phyloP scores from a whole-genome alignment of 345 rosid genomes.

The Pelargonium nanum region DNA sequence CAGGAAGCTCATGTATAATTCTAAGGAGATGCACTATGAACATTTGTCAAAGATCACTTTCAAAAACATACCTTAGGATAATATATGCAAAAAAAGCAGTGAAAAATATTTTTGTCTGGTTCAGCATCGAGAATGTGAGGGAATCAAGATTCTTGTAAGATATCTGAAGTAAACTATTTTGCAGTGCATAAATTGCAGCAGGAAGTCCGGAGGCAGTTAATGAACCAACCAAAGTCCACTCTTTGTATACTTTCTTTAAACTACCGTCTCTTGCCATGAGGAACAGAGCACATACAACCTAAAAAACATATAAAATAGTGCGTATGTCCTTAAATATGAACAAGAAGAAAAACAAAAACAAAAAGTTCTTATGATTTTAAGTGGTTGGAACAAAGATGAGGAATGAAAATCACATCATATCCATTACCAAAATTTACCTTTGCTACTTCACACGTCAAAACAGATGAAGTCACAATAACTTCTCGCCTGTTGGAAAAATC shows the following conservation, averaged over 20 bases:
- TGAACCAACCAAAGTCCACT: conserved; percentile 86
- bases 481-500: conserved; percentile 41
- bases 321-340: background rate
- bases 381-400: background rate
- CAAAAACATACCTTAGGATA: conserved; percentile 52
- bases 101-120: conserved; percentile 91
- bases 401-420: background rate
- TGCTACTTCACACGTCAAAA: conserved; percentile 74
- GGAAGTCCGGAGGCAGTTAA: conserved; percentile 97
- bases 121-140: conserved; percentile 82
- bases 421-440: conserved; percentile 39
- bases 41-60: background rate
- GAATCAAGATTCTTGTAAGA: conserved; percentile 95
- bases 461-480: conserved; percentile 87
- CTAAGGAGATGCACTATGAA: background rate
- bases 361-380: background rate
- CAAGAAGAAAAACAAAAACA: background rate
- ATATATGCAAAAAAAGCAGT: conserved; percentile 82
- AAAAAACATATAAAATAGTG: conserved; percentile 11
- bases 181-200: conserved; percentile 89
- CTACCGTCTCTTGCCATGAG: conserved; percentile 80
- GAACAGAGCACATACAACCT: conserved; percentile 72
- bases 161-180: conserved; percentile 97
- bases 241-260: conserved; percentile 42
- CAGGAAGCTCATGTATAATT: background rate